These are phyloP conservation scores for Dovyalis caffra DNA, from an alignment of 345 rosid genomes.

Conservation along the genomic window DNA sequence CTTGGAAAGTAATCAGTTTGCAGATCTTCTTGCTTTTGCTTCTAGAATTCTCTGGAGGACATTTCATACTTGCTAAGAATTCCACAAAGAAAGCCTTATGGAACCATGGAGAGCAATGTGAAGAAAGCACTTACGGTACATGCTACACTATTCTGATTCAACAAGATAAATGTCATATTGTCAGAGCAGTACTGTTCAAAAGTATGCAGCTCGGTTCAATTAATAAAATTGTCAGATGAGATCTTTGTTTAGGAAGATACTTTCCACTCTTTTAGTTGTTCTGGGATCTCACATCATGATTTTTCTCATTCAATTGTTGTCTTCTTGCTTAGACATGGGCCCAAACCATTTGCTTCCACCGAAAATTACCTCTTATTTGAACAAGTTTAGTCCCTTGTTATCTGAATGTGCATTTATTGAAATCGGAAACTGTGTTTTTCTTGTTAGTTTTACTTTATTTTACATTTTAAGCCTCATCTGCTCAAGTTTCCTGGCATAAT, in stretches of 20 bases:
- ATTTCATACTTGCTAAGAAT: conserved; percentile 85
- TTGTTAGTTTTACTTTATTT: not conserved
- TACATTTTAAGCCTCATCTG: not conserved
- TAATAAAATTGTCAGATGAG: not conserved
- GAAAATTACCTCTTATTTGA: not conserved
- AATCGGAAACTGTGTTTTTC: not conserved
- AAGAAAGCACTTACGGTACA: conserved; percentile 84
- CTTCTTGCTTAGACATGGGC: not conserved
- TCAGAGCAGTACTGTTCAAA: not conserved
- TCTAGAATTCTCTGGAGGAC: conserved; percentile 82
- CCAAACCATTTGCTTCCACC: not conserved
- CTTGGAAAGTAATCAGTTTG: conserved; percentile 15
- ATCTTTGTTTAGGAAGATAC: not conserved
- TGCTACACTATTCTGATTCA: not conserved
- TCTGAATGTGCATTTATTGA: not conserved
- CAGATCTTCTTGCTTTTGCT: conserved; percentile 14
- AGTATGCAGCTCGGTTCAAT: not conserved
- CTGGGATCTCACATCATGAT: not conserved
- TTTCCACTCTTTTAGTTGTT: not conserved
- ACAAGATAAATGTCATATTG: not conserved
- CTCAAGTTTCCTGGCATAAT: not conserved
- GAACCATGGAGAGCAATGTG: conserved; percentile 94
- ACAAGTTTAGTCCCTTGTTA: not conserved
- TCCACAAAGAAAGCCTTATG: conserved; percentile 95
- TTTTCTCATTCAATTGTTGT: not conserved